Evolutionary conservation across 148 eudicot genomes (phyloP), one percentile per base, ranked within the genome.

Genomic region (Vaccinium vitisidaea): DNA sequence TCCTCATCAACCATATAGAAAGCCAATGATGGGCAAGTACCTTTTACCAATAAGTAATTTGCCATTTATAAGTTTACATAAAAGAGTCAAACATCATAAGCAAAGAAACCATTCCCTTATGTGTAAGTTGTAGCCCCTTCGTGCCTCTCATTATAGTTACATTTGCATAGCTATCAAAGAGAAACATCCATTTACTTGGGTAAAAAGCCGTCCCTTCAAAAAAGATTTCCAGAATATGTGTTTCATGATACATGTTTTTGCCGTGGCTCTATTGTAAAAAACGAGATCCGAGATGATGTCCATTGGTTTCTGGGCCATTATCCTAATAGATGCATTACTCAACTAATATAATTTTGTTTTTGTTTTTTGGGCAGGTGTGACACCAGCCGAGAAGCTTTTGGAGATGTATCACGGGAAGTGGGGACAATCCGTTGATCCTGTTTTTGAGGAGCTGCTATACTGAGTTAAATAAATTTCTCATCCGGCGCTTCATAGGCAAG

Each of bases 351-450:
- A 39, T 52, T 8, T 39, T 46, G 53, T 4, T 55, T 19, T 25
- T 56, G 59, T 50, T 23, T 50, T 77, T 52, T 39, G 84, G 85
- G 77, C 90, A 96, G 99, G 99, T 81, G 91, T 91, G 56, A 95
- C 99, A 30, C 99, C 99, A 32, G 99, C 99, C n/a, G 98, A 96
- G 92, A 94, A 85, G 87, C 97, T 96, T 81, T 88, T 96, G 85
- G 94, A 94, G 76, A 46, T 90, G 93, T 96, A 96, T 86, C 93
- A 96, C 85, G 97, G 92, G 61, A 94, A 95, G 83, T 96, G 99
- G 99, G 97, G 93, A 76, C 88, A 91, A 89, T 91, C 87, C 18
- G 97, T 96, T 63, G 99, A 96, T 88, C 99, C 94, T 58, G 97
- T 94, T 55, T 96, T 96, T 65, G 91, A 94, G 85, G 99, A 96